Base-by-base conservation (phyloP, 176 grass and related monocot species). In the Eragrostis curvula region DNA sequence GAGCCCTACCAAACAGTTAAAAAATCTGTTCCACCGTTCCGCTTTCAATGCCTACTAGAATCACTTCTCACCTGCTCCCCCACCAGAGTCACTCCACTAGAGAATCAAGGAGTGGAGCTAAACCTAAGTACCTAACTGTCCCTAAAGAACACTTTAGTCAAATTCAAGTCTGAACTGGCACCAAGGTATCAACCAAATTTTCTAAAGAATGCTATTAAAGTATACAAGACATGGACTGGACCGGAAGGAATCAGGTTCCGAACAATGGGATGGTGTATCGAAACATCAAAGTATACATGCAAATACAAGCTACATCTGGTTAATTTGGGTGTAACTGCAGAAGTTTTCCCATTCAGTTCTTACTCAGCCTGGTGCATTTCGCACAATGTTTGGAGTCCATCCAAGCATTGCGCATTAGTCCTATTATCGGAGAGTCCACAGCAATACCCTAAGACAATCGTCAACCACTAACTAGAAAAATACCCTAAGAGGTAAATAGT, bases 321-420 rank as follows among this genome's bases (percentile, higher is more conserved):
- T 77, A 36, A 36, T 56, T 71, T 40, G 25, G 59, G 67, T 30
- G 41, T 13, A 74, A 12, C 9, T 62, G 17, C 15, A 36, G 12
- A 75, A 79, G 75, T 29, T 47, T 17, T 42, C 65, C 41, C 65
- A 81, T 63, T 76, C 25, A 59, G 75, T 66, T 63, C 84, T 92
- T 93, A 95, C 92, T 95, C 96, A 50, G 70, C 74, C 67, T 84
- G 83, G 47, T 95, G 81, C 92, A 98, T 93, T 17, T 91, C 86
- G 4, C 81, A 85, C 63, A 95, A 83, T 10, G 68, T 77, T 56
- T 24, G 79, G 61, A 98, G 82, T 46, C 90, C 92, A 86, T 85
- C 75, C 84, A 95, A 86, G 84, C 92, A 98, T 56, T 95, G 53
- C 5, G 79, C 79, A 59, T 95, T 28, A 62, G 78, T n/a, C n/a